phyloP scores from a whole-genome alignment of 2,329 filamentous ascomycete genomes.

The Penicillium sp. region DNA sequence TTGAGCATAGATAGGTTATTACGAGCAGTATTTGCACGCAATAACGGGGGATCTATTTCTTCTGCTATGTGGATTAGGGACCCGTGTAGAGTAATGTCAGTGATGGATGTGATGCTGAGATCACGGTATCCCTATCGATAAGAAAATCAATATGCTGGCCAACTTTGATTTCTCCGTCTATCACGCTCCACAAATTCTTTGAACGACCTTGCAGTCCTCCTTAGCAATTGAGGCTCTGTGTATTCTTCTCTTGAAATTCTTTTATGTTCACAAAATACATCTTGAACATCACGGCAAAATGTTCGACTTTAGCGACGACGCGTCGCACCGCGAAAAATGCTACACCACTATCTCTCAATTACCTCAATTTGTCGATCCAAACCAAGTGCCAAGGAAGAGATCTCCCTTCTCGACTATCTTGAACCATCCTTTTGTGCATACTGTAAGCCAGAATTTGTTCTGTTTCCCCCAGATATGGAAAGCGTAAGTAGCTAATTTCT shows the following conservation, averaged over 20 bases:
- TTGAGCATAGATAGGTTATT: too few species aligned
- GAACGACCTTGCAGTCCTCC: not conserved
- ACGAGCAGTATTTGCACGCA: too few species aligned
- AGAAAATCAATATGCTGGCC: slow-evolving; percentile 5
- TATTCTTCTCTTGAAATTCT: too few species aligned
- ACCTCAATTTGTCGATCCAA: slow-evolving; percentile 61
- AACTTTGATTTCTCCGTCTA: too few species aligned
- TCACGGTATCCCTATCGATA: slow-evolving; percentile 14
- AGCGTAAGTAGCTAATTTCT: slow-evolving; percentile 33
- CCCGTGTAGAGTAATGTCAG: not conserved
- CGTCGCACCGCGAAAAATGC: slow-evolving; percentile 54
- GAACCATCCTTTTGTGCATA: slow-evolving; percentile 62
- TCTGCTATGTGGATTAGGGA: too few species aligned
- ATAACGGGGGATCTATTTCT: too few species aligned
- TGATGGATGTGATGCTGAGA: slow-evolving; percentile 7
- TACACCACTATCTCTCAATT: slow-evolving; percentile 65
- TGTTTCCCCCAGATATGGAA: not conserved
- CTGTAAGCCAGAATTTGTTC: slow-evolving; percentile 39
- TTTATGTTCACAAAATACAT: too few species aligned
- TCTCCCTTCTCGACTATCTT: slow-evolving; percentile 69
- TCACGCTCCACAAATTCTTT: slow-evolving; percentile 2
- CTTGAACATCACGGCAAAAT: slow-evolving; percentile 22
- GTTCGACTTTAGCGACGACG: slow-evolving; percentile 40
- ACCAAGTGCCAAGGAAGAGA: slow-evolving; percentile 64
- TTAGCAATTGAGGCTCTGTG: too few species aligned